Evolutionary conservation across 1,284 basidiomycete genomes (phyloP), one percentile per base, ranked within the genome.

Genomic region (Pyrrhoderma lamaoense): DNA sequence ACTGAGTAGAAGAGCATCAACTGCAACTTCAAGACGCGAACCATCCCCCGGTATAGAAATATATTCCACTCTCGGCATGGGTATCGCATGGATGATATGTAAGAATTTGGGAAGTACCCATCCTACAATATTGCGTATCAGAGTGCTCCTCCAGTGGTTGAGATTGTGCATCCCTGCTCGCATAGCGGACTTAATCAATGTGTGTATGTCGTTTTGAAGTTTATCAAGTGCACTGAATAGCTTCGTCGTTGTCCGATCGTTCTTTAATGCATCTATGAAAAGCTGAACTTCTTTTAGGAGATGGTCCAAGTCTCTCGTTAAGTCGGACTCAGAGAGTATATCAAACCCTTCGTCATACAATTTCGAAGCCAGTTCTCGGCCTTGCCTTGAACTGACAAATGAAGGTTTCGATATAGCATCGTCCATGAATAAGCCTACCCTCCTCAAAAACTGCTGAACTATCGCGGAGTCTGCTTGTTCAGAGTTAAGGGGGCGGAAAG

Each of bases 31-130:
- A 40, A 73, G 47, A 16, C 52, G 36, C 19, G 22, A 8, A 3
- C 52, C 48, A 4, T 54, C 60, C 4, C 22, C 9, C 36, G 46
- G 37, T 5, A 57, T 58, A 22, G 63, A 69, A 51, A 65, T 65
- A 52, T 68, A 66, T 53, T 76, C 75, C 3, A 76, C 60, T 3
- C 70, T 67, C 14, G 74, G 74, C 52, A 76, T 66, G 1, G 73
- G 74, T 5, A 77, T 58, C 0, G 62, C 60, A 8, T 60, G 60
- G 16, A 76, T 49, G 14, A 66, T 57, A 16, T 60, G 60, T 11
- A 74, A 55, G 5, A 72, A 18, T 2, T 70, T 64, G 0, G 74
- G 74, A 4, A 76, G 54, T 4, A 70, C 54, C 70, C 71, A 76
- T 19, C 60, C 65, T 1, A 74, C 45, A 44, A 66, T 60, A 39